Evolutionary conservation across 2,329 filamentous ascomycete species (phyloP).

Genomic region (Thelonectria blattea): DNA sequence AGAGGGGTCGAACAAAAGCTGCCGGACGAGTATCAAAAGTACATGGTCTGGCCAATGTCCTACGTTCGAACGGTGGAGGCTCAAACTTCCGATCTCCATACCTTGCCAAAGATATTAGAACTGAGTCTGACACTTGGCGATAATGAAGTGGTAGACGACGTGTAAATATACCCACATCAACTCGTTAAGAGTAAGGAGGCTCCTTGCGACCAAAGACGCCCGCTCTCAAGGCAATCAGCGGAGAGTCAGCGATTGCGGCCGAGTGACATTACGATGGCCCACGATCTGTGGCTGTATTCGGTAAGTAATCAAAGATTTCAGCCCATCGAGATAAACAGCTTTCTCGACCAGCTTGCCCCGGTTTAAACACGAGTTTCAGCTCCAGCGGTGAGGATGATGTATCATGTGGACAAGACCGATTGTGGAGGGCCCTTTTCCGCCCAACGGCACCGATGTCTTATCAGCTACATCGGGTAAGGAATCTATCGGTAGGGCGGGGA

Average conservation of each 20-base stretch:
- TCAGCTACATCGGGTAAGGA: background rate
- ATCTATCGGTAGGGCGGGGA: background rate
- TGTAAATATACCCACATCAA: background rate
- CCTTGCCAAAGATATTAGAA: background rate
- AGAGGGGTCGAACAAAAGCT: constrained; percentile 11
- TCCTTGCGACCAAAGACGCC: no score
- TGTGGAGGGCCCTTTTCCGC: no score
- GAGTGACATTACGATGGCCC: background rate
- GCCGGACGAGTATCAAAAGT: constrained; percentile 1
- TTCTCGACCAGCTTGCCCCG: background rate
- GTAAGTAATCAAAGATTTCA: background rate
- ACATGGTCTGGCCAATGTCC: constrained; percentile 22
- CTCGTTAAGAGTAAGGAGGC: background rate
- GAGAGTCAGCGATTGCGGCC: no score
- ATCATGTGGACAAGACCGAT: background rate
- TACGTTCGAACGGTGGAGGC: background rate
- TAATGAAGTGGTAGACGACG: background rate
- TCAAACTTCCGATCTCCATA: background rate
- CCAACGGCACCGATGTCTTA: background rate
- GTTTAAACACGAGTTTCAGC: background rate
- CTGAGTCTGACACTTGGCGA: background rate
- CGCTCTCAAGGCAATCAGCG: no score
- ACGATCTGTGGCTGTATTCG: background rate
- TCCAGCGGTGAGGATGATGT: background rate
- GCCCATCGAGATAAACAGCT: background rate